Conservation (phyloP, 805 yeast genomes). For the Yarrowia deformans region DNA sequence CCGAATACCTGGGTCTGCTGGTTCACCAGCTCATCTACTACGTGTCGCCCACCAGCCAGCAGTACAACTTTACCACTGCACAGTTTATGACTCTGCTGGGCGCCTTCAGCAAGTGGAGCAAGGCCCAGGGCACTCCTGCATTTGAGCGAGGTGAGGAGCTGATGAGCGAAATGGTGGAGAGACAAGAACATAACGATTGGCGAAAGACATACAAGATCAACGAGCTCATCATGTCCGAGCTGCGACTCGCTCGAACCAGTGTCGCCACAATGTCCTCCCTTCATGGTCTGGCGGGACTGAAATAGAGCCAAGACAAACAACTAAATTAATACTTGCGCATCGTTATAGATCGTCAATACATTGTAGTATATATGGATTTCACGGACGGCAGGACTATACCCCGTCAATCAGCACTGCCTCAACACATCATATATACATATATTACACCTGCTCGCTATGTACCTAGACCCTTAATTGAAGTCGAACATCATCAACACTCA, state of each 20-base stretch:
- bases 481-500: too few relatives aligned
- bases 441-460: constrained; percentile 1
- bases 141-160: constrained; percentile 13
- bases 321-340: constrained; percentile 8
- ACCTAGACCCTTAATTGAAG: background rate
- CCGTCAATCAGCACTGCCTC: background rate
- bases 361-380: background rate
- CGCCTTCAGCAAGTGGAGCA: constrained; percentile 27
- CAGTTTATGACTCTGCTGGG: constrained; percentile 29
- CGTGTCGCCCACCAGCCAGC: constrained; percentile 16
- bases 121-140: constrained; percentile 22
- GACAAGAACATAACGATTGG: constrained; percentile 10
- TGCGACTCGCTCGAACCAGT: constrained; percentile 8
- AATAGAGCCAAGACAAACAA: background rate
- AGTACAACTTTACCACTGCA: constrained; percentile 7
- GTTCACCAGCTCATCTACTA: constrained; percentile 38
- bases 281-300: background rate
- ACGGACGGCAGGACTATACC: too few relatives aligned
- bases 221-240: constrained; percentile 23
- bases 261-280: constrained; percentile 24
- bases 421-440: constrained; percentile 7
- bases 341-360: background rate
- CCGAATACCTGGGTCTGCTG: constrained; percentile 42
- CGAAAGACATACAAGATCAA: constrained; percentile 13
- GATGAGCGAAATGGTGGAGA: constrained; percentile 12